phyloP scores from a whole-genome alignment of 768 basidiomycete species.

The Cubamyces lactineus region DNA sequence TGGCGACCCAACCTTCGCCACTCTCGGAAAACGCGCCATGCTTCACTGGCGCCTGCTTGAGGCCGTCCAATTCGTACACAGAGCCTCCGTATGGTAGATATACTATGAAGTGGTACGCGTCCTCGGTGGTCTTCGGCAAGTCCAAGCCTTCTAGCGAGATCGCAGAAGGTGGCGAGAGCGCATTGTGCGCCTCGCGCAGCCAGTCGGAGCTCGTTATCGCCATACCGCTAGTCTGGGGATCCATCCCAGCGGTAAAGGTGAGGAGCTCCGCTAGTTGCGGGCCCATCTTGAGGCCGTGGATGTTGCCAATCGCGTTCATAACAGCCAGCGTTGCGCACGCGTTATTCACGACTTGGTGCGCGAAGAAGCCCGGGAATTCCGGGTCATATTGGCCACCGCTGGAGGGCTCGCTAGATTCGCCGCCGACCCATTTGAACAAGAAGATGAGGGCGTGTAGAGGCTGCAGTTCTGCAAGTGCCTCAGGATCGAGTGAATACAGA shows the following conservation, averaged over 20 bases:
- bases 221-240: constrained; percentile 81
- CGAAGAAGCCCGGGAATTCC: constrained; percentile 87
- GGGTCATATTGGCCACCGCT: constrained; percentile 67
- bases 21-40: constrained; percentile 74
- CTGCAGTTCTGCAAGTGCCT: constrained; percentile 69
- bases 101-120: constrained; percentile 97
- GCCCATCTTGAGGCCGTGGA: constrained; percentile 64
- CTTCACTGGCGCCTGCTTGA: constrained; percentile 76
- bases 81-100: constrained; percentile 85
- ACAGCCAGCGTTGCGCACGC: constrained; percentile 97
- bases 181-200: constrained; percentile 86
- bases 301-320: constrained; percentile 87
- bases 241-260: constrained; percentile 83
- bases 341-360: constrained; percentile 93
- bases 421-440: constrained; percentile 91
- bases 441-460: constrained; percentile 93
- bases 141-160: constrained; percentile 87
- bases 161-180: constrained; percentile 86
- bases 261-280: constrained; percentile 72
- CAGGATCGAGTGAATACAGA: constrained; percentile 81
- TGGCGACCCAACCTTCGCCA: constrained; percentile 82
- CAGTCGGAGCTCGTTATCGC: constrained; percentile 81
- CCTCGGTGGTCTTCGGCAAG: constrained; percentile 63
- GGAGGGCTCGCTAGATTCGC: constrained; percentile 46
- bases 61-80: constrained; percentile 92